A percentile compares a stretch with the other conserved stretches of the same genome.
phyloP scores from a whole-genome alignment of 2,329 filamentous ascomycete species.

The Stemphylium lycopersici region DNA sequence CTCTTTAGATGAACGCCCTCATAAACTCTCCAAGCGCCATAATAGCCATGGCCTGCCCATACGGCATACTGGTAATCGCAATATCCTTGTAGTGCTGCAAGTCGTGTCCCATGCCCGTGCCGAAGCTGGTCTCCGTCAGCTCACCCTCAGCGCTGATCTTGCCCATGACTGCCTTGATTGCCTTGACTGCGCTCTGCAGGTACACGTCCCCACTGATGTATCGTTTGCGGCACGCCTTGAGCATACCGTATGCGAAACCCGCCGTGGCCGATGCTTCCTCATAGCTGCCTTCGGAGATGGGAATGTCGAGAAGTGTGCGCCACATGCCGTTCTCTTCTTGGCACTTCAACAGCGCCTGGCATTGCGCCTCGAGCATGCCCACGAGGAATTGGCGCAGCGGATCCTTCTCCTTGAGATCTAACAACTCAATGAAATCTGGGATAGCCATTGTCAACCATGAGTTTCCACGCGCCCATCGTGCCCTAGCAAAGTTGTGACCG shows the following conservation, averaged over 20 bases:
- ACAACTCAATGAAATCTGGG: slow-evolving; percentile 77
- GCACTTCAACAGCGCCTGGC: slow-evolving; percentile 65
- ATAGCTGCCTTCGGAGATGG: slow-evolving; percentile 72
- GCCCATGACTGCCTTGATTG: slow-evolving; percentile 69
- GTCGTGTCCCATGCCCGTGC: slow-evolving; percentile 75
- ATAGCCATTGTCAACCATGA: slow-evolving; percentile 84
- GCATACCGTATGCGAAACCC: slow-evolving; percentile 79
- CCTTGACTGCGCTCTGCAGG: slow-evolving; percentile 66
- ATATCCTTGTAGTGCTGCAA: slow-evolving; percentile 81
- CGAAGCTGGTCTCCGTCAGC: slow-evolving; percentile 76
- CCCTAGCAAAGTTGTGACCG: slow-evolving; percentile 63
- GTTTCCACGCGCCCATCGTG: slow-evolving; percentile 67
- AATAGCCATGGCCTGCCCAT: slow-evolving; percentile 84
- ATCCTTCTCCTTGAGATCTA: slow-evolving; percentile 66
- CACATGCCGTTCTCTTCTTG: slow-evolving; percentile 71
- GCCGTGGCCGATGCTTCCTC: slow-evolving; percentile 78
- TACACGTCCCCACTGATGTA: slow-evolving; percentile 69
- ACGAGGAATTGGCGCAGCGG: slow-evolving; percentile 66
- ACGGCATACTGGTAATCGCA: slow-evolving; percentile 78
- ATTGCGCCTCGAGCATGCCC: slow-evolving; percentile 71
- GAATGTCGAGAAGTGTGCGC: slow-evolving; percentile 74
- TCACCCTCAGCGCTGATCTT: slow-evolving; percentile 73
- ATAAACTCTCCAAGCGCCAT: slow-evolving; percentile 79
- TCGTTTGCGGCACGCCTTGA: slow-evolving; percentile 73
- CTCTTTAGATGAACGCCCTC: slow-evolving; percentile 59